Base-by-base conservation (phyloP, 1,284 basidiomycete genomes). In the Heliocybe sulcata region DNA sequence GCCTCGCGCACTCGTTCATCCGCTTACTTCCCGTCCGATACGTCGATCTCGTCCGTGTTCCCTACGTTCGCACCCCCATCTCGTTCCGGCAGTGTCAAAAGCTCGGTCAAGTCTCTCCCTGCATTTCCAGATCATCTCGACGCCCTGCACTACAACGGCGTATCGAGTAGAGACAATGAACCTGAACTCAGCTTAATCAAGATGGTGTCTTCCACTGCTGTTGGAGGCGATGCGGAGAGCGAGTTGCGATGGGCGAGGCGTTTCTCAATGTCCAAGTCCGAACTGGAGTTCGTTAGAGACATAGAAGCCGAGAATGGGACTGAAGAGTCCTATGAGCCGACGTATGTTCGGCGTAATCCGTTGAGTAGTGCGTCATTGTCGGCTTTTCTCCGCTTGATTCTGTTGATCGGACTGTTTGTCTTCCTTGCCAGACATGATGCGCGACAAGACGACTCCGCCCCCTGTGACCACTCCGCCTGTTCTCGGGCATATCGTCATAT, bases 41-140 rank as follows among this genome's bases (percentile, higher is more conserved):
- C 69, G 35, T 58, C 58, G 2, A 58, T 63, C 14, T 71, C 70
- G 20, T 67, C 65, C 26, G 55, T 63, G 4, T 69, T 69, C 31
- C 71, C 72, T 1, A 69, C 65, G 0, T 72, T 71, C 59, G 65
- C 63, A 3, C 62, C 64, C 31, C 67, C 68, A 1, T 57, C 54
- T 14, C 22, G 27, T 11, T 22, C 47, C 6, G n/a, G 35, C 3
- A 53, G 52, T 38, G 35, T 10, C 11, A 51, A 51, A 25, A 25
- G 35, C 20, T 29, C 33, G 3, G 47, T 26, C 14, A 20, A 11
- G 20, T 29, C 47, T 26, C n/a, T 49, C 3, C 27, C 47, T 49
- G 47, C 47, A 3, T 49, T 49, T 4, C 47, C 47, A 6, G 20
- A 49, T n/a, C n/a, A n/a, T n/a, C 22, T 49, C 14, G 47, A 26